Conservation (phyloP, 2,329 filamentous ascomycete genomes). For the Exserohilum turcica region DNA sequence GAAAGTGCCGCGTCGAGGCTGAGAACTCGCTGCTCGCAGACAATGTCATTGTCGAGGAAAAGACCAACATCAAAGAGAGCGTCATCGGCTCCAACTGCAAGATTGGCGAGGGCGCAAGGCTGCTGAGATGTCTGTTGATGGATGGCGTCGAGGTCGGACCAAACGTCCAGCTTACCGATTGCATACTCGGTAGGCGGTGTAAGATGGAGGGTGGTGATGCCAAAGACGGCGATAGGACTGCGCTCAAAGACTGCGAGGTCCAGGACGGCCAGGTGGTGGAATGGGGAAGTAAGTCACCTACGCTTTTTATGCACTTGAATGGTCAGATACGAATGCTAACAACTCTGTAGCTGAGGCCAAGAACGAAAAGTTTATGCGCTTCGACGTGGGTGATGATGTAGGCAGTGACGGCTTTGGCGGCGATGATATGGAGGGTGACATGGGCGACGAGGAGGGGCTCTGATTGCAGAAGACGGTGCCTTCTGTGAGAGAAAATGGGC, state of each 20-base stretch:
- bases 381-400: constrained; percentile 48
- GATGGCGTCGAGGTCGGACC: constrained; percentile 86
- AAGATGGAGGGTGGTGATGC: constrained; percentile 79
- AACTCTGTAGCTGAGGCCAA: constrained; percentile 56
- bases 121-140: constrained; percentile 90
- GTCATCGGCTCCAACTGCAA: constrained; percentile 87
- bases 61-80: constrained; percentile 88
- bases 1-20: constrained; percentile 79
- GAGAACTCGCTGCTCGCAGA: constrained; percentile 83
- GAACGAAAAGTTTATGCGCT: constrained; percentile 66
- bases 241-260: constrained; percentile 88
- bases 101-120: constrained; percentile 81
- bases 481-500: background rate
- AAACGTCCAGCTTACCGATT: constrained; percentile 82
- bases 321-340: background rate
- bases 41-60: constrained; percentile 87
- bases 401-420: constrained; percentile 40
- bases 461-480: background rate
- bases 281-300: constrained; percentile 64
- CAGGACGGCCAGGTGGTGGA: constrained; percentile 83
- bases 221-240: constrained; percentile 49
- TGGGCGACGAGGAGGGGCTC: constrained; percentile 14
- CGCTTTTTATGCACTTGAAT: background rate
- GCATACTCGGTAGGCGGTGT: constrained; percentile 80
- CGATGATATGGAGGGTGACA: constrained; percentile 19